Evolutionary conservation across 2,329 filamentous ascomycete species (phyloP), one percentile per base, ranked within the genome.

Genomic region (Botrytis porri): DNA sequence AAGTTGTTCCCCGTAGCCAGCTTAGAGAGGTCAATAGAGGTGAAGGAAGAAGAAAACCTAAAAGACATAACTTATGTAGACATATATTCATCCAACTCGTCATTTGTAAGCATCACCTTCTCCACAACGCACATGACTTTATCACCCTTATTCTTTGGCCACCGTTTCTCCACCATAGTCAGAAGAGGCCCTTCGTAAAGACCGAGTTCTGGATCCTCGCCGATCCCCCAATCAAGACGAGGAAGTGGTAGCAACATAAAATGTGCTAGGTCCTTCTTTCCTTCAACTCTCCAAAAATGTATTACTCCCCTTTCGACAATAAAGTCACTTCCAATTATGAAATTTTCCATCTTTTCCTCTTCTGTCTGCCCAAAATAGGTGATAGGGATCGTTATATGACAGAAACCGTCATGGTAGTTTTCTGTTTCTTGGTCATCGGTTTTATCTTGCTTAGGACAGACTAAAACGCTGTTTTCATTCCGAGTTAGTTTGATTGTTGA

Each of bases 281-380:
- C 88, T 7, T 93, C 88, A 39, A 93, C 86, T 69, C 89, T 88
- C 54, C 97, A 97, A 86, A 97, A 97, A 85, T 97, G 97, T 77
- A 97, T 90, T 77, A 96, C 88, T 5, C 94, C 94, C 79, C 96
- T 97, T 80, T 98, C 94, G 3, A 97, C 85, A 37, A 97, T 89
- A 48, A 9, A 9, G 43, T 48, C 43, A 22, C 8, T 48, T 22
- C 43, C 43, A 48, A 3, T 7, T 3, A 4, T 48, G 9, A 6
- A 3, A 1, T 48, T 8, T 10, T 8, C 22, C 2, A 22, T 48
- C 8, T 9, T 4, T 48, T 48, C 20, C 8, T 48, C 43, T 9
- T 0, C 43, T 22, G 20, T 9, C 8, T 20, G 4, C 16, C 16
- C 14, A 22, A 9, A 0, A 10, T 22, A 20, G 6, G 5, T 32